Base-by-base conservation (phyloP, 371 early-diverging fungal species). In the Syncephalastrum contaminatum region DNA sequence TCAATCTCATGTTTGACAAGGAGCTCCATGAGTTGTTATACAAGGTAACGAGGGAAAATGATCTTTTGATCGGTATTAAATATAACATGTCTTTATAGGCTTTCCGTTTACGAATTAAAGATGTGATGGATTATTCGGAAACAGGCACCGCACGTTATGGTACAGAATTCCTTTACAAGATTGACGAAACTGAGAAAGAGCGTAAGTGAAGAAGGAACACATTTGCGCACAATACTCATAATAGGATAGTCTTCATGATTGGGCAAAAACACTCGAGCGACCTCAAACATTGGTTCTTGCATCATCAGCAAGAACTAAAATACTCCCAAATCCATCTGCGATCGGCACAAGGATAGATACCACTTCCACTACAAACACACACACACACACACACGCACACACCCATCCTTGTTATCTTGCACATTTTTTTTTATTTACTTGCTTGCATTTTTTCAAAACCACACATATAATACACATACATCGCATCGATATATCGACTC, bases 131-230 rank as follows among this genome's bases (percentile, higher is more conserved):
- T 43, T 64, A 59, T 49, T 69, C 78, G 8, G 67, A 70, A 49
- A 69, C 70, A 40, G 71, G 69, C 3, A 48, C 64, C 39, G 41
- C 60, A 7, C 48, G 30, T 10, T 48, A 48, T 13, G 68, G 71
- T 15, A 66, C 69, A 48, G 69, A 68, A 14, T 77, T 72, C 47
- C 48, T 72, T 36, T 73, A 70, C n/a, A 69, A 58, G 45, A 42
- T 77, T 36, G 78, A 77, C 48, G 74, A 77, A 51, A 77, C 78
- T 15, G 78, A 77, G 51, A 72, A 64, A 64, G 78, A 74, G 51
- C 58, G 78, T 63, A 70, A 67, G 71, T 50, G 13, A 25, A 12
- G n/a, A n/a, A n/a, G n/a, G n/a, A n/a, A n/a, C n/a, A n/a, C n/a
- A n/a, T n/a, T n/a, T n/a, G n/a, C n/a, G n/a, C n/a, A n/a, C n/a